Base-by-base conservation (phyloP, 305 asterid species). In the Fraxinus velutina region DNA sequence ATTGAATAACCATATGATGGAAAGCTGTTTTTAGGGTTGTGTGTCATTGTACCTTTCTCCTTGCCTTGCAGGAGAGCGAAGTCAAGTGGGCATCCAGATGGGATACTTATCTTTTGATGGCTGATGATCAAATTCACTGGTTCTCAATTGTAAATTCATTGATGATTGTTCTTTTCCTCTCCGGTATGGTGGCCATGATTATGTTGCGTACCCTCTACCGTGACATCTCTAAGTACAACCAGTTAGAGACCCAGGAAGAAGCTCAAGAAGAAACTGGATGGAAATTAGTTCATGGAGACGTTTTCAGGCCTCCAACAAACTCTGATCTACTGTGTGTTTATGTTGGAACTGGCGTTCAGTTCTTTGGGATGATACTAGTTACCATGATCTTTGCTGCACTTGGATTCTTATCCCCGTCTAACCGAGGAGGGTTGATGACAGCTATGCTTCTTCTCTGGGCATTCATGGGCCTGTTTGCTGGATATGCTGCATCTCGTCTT, bases 21-120 rank as follows among this genome's bases (percentile, higher is more conserved):
- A 21, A 62, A 62, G n/a, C 22, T 21, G 72, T 29, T 15, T 22
- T 62, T 62, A 62, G 7, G n/a, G 32, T 24, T 27, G 6, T 62
- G 4, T 62, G 72, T 62, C 32, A 62, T 62, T 24, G 72, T 62
- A 13, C 33, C 2, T 21, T 62, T 62, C 32, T 62, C 72, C 72
- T 22, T 64, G 72, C 5, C 72, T 36, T 75, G 32, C 64, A 75
- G 78, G 78, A 75, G 78, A 75, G 78, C 62, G 62, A 75, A 15
- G 78, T 75, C 62, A 75, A 75, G 78, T 75, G 78, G 78, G 78
- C 78, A 42, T 75, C 78, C 24, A 75, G 78, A 75, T 75, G 78
- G 78, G 78, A 73, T 34, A 73, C 77, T 29, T 73, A 73, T 73
- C 77, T 73, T 73, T 17, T 73, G 55, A 73, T 73, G 52, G 15